Evolutionary conservation across 2,329 filamentous ascomycete species (phyloP).

Genomic region (Alternaria sp.): DNA sequence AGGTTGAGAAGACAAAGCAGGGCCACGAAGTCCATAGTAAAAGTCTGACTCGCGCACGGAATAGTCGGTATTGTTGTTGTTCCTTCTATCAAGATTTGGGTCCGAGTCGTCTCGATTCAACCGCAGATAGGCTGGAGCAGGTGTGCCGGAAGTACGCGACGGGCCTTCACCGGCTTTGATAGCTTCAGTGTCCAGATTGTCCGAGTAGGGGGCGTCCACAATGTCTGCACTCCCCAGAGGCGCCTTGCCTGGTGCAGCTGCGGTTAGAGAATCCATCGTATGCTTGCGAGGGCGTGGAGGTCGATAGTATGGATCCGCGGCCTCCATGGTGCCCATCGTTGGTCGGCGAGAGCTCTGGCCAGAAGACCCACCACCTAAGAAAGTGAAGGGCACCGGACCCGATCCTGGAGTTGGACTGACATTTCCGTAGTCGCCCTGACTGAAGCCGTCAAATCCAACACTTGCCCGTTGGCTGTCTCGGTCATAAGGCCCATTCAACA

Average conservation of each 20-base stretch:
- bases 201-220: constrained; percentile 54
- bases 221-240: constrained; percentile 57
- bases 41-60: constrained; percentile 95
- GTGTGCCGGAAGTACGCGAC: constrained; percentile 40
- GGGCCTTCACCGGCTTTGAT: constrained; percentile 41
- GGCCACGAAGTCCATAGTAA: constrained; percentile 91
- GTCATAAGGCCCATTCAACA: constrained; percentile 60
- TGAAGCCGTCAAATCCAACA: constrained; percentile 60
- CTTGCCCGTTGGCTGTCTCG: constrained; percentile 54
- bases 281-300: constrained; percentile 73
- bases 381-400: constrained; percentile 75
- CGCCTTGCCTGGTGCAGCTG: constrained; percentile 52
- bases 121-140: constrained; percentile 59
- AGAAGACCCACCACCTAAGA: constrained; percentile 58
- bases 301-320: constrained; percentile 82
- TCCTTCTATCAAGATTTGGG: constrained; percentile 60
- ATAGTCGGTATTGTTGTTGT: constrained; percentile 74
- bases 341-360: constrained; percentile 51
- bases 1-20: constrained; percentile 79
- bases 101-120: constrained; percentile 58
- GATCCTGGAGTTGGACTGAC: constrained; percentile 74
- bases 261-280: constrained; percentile 62
- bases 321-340: constrained; percentile 46
- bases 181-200: constrained; percentile 47
- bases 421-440: constrained; percentile 62